A percentile compares a stretch with the other conserved stretches of the same genome.
phyloP scores from a whole-genome alignment of 352 stramenopile species.

The Globisporangium spiculum region DNA sequence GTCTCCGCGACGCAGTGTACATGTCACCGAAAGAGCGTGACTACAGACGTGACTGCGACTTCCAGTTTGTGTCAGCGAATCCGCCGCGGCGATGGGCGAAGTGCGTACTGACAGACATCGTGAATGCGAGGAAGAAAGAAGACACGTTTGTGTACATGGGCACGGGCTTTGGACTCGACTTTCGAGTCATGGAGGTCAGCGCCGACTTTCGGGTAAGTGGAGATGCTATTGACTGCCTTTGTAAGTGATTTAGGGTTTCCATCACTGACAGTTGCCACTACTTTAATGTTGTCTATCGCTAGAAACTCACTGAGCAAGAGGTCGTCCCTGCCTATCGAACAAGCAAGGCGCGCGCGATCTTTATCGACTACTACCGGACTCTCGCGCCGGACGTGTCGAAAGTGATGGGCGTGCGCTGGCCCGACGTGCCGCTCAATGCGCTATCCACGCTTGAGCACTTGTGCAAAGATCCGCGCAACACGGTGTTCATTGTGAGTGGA shows the following conservation, averaged over 20 bases:
- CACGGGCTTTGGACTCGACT: constrained; percentile 95
- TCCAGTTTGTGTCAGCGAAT: constrained; percentile 72
- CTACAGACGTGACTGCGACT: constrained; percentile 70
- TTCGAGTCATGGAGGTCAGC: constrained; percentile 95
- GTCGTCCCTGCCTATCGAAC: constrained; percentile 59
- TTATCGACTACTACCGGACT: constrained; percentile 98
- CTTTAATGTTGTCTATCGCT: not conserved
- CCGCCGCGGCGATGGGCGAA: constrained; percentile 67
- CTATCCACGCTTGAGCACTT: constrained; percentile 89
- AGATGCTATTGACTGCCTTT: not conserved
- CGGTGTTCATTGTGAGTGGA: constrained; percentile 97
- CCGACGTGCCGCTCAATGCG: constrained; percentile 66
- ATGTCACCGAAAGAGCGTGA: constrained; percentile 73
- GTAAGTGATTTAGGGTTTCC: not conserved
- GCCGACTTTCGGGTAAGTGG: constrained; percentile 85
- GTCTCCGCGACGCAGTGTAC: constrained; percentile 66
- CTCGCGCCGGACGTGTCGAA: constrained; percentile 90
- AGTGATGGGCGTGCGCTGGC: constrained; percentile 75
- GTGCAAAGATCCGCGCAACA: constrained; percentile 93
- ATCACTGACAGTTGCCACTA: not conserved
- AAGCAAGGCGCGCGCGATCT: constrained; percentile 89
- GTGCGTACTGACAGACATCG: constrained; percentile 73
- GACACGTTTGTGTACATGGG: constrained; percentile 83
- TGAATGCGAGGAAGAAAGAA: constrained; percentile 77
- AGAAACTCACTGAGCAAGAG: constrained; percentile 75